Evolutionary conservation across 805 yeast genomes (phyloP), one percentile per base, ranked within the genome.

Genomic region (Scheffersomyces stipitis): DNA sequence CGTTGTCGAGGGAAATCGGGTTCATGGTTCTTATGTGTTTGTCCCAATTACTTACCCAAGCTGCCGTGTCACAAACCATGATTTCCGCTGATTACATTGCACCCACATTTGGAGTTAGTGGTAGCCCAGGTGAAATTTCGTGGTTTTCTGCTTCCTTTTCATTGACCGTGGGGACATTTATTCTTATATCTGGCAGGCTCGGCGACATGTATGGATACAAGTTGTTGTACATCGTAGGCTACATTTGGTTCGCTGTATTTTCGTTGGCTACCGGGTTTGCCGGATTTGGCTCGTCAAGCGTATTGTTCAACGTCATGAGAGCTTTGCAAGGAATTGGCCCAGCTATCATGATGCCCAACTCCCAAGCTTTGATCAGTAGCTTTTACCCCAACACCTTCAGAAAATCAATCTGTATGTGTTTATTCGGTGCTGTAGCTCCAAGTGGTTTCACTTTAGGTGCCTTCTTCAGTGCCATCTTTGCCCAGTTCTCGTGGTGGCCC

Each of bases 171-270:
- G 69, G 69, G 12, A 62, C 69, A 2, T 64, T 64, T 34, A 63
- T 63, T 31, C 44, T 63, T 10, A 48, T 59, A 1, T 50, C 60
- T 2, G 69, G 69, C 2, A 49, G 66, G 20, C 32, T 64, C 16
- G 69, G 69, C 10, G 69, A 63, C 38, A 39, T 61, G 48, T 56
- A 54, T 38, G 69, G 69, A 15, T 62, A 62, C 42, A 64, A 64
- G 39, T 41, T 27, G 24, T 33, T 63, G 36, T 60, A 45, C 40
- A 28, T 60, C 8, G 29, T 54, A 8, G 66, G 67, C 3, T 54
- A 47, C 24, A 31, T 42, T 2, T 45, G 58, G 48, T 45, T 46
- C 24, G 55, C 55, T 1, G 28, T 64, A 4, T 41, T 47, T 34
- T 49, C 64, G 15, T 34, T 57, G 13, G 43, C 52, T 3, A 36